Evolutionary conservation across 2,329 filamentous ascomycete species (phyloP).

Genomic region (Aspergillus nomiae): DNA sequence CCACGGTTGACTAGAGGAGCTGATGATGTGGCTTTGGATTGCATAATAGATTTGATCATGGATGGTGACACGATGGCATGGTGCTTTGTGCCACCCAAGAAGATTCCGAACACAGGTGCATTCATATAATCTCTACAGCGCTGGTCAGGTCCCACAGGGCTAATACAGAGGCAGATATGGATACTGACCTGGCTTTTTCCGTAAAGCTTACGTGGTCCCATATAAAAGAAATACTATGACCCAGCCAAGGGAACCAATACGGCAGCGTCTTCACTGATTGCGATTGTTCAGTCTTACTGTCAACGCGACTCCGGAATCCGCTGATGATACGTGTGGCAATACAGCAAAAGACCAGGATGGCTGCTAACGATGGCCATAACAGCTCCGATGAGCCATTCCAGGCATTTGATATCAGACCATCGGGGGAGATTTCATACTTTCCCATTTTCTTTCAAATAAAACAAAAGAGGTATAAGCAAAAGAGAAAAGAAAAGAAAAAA

Average conservation of each 20-base stretch:
- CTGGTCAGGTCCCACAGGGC: slow-evolving; percentile 16
- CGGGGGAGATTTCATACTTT: slow-evolving; percentile 22
- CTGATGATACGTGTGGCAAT: slow-evolving; percentile 43
- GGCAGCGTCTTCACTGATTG: slow-evolving; percentile 52
- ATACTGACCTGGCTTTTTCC: slow-evolving; percentile 42
- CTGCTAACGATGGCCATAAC: slow-evolving; percentile 30
- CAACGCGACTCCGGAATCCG: slow-evolving; percentile 35
- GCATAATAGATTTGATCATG: slow-evolving; percentile 46
- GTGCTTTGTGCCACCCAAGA: slow-evolving; percentile 53
- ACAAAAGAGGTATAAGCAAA: neutral
- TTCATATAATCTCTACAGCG: slow-evolving; percentile 35
- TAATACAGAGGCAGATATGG: neutral
- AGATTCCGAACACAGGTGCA: slow-evolving; percentile 51
- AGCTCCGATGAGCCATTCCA: slow-evolving; percentile 23
- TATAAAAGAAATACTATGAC: slow-evolving; percentile 55
- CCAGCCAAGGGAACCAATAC: slow-evolving; percentile 63
- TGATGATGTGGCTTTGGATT: slow-evolving; percentile 30
- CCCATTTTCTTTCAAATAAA: neutral
- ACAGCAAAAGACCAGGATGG: slow-evolving; percentile 33
- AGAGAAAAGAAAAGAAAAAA: neutral
- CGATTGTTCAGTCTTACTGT: slow-evolving; percentile 23
- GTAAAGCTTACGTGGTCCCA: slow-evolving; percentile 50
- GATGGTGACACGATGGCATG: slow-evolving; percentile 54
- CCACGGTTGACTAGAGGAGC: slow-evolving; percentile 35
- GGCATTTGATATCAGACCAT: slow-evolving; percentile 21